Evolutionary conservation across 306 rosid genomes (phyloP), one percentile per base, ranked within the genome.

Genomic region (Cicer yamashitae): DNA sequence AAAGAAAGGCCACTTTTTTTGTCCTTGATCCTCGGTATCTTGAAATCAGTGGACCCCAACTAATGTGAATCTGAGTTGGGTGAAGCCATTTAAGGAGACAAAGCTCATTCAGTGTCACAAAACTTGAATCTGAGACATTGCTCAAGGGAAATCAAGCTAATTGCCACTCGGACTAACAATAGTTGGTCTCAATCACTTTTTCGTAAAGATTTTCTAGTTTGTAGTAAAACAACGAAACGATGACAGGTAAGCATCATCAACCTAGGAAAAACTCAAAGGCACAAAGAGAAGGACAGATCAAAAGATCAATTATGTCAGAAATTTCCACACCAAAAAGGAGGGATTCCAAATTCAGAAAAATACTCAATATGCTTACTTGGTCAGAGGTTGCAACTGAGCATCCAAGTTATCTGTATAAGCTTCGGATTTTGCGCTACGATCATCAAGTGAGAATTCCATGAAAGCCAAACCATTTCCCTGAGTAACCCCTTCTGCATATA

Each of bases 401-500:
- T 96, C 99, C 13, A 83, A 82, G 86, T 96, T 90, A 40, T 96
- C 98, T 0, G 91, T 78, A 73, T 85, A 90, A 54, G 90, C 80
- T 69, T 96, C 98, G 4, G 93, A 88, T 91, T 87, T 92, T 5
- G 97, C 96, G 73, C 83, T 73, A 40, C 96, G 96, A 67, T 92
- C 99, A 75, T 94, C 99, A 37, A 94, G 96, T 8, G 93, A 88
- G 84, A 92, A 92, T 76, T 92, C 99, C 77, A 92, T 92, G 91
- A 91, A 90, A 84, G 99, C 97, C 83, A 96, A 87, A 22, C 99
- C 99, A 81, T 88, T 96, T 71, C 96, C 99, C 78, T 88, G 99
- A 77, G 98, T 89, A 74, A 92, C 99, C 72, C 99, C 99, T 88
- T 96, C 99, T 61, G 99, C 99, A 73, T 90, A 92, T 39, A 96